Evolutionary conservation across 169 alveolate genomes (phyloP).

Genomic region (Blepharisma undulans): DNA sequence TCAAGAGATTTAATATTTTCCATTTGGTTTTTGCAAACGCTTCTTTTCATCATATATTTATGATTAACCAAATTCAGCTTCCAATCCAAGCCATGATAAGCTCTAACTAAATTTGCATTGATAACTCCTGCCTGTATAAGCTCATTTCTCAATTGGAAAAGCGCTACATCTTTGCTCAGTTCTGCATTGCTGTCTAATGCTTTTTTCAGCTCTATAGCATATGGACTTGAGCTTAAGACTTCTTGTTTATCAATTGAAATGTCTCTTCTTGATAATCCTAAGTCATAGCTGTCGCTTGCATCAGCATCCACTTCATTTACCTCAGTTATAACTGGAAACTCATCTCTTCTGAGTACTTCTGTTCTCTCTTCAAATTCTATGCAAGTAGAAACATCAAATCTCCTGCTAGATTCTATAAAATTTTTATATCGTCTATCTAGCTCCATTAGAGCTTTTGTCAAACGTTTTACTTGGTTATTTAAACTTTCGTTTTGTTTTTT

Average conservation of each 20-base stretch:
- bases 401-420: not conserved
- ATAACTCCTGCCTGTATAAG: not conserved
- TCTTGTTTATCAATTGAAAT: not conserved
- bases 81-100: not conserved
- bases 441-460: not conserved
- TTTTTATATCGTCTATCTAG: not conserved
- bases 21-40: not conserved
- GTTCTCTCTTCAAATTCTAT: slow-evolving; percentile 1
- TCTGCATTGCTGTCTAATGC: not conserved
- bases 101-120: slow-evolving; percentile 3
- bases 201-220: not conserved
- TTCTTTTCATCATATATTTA: not conserved
- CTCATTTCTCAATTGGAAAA: not conserved
- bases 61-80: not conserved
- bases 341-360: not conserved
- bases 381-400: not conserved
- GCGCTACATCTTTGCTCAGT: slow-evolving; percentile 8
- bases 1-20: slow-evolving; percentile 21
- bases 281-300: not conserved
- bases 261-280: not conserved
- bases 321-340: not conserved
- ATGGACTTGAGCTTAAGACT: not conserved
- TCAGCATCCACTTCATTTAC: not conserved
- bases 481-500: slow-evolving; percentile 22
- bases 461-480: not conserved